These are phyloP conservation scores for Candida namnaoensis DNA, from an alignment of 805 yeast genomes.

Conservation along the genomic window DNA sequence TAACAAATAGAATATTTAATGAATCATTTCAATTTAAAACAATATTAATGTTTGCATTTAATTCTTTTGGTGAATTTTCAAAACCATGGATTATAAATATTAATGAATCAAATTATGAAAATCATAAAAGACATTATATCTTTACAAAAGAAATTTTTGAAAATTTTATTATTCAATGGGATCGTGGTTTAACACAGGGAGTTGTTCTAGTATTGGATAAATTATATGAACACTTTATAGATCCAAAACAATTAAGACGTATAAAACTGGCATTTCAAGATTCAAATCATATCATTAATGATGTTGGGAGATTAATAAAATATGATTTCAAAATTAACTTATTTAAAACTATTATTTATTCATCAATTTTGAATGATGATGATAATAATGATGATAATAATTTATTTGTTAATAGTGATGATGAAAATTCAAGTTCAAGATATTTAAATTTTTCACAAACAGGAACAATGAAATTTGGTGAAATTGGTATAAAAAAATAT, in stretches of 20 bases:
- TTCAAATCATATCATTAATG: conserved; percentile 1
- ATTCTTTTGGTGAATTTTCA: not conserved
- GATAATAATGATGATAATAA: not conserved
- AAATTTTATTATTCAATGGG: conserved; percentile 9
- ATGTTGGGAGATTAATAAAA: not conserved
- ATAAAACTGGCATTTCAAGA: conserved; percentile 13
- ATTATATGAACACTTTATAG: conserved; percentile 24
- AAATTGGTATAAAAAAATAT: not conserved
- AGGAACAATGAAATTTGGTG: conserved; percentile 3
- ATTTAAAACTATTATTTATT: not conserved
- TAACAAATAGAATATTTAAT: conserved; percentile 1
- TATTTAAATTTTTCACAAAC: conserved; percentile 17
- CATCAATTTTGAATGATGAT: not conserved
- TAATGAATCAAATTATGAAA: conserved; percentile 6
- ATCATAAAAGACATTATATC: not conserved
- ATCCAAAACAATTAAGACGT: conserved; percentile 20
- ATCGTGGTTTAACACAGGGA: conserved; percentile 3
- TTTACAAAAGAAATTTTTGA: conserved; percentile 15
- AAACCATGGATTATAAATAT: conserved; percentile 4
- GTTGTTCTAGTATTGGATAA: conserved; percentile 23
- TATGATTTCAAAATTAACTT: not conserved
- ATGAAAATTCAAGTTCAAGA: conserved; percentile 20
- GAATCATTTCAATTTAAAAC: not conserved
- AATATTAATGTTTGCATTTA: not conserved
- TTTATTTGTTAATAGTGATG: not conserved